These are phyloP conservation scores for Piloderma croceum DNA, from an alignment of 768 basidiomycete species.

Conservation along the genomic window DNA sequence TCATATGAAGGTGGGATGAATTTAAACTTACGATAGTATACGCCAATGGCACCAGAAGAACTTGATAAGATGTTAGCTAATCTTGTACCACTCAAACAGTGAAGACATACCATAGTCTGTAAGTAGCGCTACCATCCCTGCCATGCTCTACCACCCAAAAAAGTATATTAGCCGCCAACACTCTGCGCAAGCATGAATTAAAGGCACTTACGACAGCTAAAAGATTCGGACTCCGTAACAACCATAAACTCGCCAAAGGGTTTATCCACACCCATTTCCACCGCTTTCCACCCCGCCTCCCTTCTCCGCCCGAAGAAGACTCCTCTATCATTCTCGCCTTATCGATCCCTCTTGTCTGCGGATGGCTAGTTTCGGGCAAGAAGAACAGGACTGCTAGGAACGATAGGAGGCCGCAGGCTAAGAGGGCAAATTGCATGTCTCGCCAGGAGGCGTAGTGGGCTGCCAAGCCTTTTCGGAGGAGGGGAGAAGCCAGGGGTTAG, in stretches of 20 bases:
- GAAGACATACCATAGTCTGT: slow-evolving; percentile 32
- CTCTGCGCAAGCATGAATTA: slow-evolving; percentile 15
- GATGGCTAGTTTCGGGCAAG: slow-evolving; percentile 68
- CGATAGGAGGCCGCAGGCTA: slow-evolving; percentile 33
- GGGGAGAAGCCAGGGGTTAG: background rate
- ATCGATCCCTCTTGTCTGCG: slow-evolving; percentile 50
- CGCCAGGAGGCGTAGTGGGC: slow-evolving; percentile 67
- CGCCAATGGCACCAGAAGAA: slow-evolving; percentile 52
- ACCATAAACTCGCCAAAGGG: slow-evolving; percentile 45
- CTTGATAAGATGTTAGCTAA: slow-evolving; percentile 12
- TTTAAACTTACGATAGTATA: slow-evolving; percentile 59
- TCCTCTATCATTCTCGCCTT: slow-evolving; percentile 24
- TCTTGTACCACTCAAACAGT: background rate
- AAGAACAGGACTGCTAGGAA: slow-evolving; percentile 36
- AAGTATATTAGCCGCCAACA: slow-evolving; percentile 24
- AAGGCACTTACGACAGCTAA: slow-evolving; percentile 41
- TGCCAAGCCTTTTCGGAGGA: slow-evolving; percentile 31
- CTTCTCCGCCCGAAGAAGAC: slow-evolving; percentile 12
- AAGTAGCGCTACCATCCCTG: slow-evolving; percentile 23
- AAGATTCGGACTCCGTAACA: slow-evolving; percentile 58
- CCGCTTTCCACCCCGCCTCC: slow-evolving; percentile 1
- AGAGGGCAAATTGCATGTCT: slow-evolving; percentile 45
- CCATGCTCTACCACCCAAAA: slow-evolving; percentile 40
- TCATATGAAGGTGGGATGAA: background rate
- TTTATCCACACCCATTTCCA: slow-evolving; percentile 45